Conservation (phyloP, 78 protist species). For the Pigoraptor vietnamica region DNA sequence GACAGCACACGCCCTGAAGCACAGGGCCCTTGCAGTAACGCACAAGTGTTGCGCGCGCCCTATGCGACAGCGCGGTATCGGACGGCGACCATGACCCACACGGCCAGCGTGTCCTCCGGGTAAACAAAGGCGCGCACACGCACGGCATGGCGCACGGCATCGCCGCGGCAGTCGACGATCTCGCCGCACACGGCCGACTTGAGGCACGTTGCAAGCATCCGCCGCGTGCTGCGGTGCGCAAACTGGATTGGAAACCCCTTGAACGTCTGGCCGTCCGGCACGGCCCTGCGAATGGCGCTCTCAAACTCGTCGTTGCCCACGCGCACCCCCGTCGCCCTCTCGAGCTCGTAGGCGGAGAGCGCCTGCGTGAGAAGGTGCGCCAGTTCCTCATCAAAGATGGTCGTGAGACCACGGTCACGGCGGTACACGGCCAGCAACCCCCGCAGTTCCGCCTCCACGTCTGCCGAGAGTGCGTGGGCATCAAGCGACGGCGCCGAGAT, state of each 20-base stretch:
- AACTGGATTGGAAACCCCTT: neutral
- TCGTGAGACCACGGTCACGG: neutral
- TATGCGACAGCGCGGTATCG: neutral
- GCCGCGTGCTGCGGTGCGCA: neutral
- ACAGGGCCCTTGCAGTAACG: neutral
- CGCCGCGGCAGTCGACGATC: neutral
- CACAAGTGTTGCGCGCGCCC: no score
- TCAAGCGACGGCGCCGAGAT: neutral
- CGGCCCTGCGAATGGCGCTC: neutral
- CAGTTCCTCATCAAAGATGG: neutral
- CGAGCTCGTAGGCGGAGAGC: neutral
- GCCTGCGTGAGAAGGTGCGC: neutral
- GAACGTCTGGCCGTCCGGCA: neutral
- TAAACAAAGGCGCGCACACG: neutral
- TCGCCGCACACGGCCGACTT: neutral
- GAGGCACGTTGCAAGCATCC: neutral
- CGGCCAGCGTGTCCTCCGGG: neutral
- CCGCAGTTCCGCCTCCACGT: neutral
- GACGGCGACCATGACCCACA: neutral
- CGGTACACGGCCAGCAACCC: neutral
- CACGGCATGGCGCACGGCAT: neutral
- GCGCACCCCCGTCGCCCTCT: neutral
- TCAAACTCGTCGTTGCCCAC: neutral
- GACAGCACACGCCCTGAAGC: neutral
- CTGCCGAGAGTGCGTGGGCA: neutral